phyloP scores from a whole-genome alignment of 2,329 filamentous ascomycete genomes.

The Leptographium flavum region DNA sequence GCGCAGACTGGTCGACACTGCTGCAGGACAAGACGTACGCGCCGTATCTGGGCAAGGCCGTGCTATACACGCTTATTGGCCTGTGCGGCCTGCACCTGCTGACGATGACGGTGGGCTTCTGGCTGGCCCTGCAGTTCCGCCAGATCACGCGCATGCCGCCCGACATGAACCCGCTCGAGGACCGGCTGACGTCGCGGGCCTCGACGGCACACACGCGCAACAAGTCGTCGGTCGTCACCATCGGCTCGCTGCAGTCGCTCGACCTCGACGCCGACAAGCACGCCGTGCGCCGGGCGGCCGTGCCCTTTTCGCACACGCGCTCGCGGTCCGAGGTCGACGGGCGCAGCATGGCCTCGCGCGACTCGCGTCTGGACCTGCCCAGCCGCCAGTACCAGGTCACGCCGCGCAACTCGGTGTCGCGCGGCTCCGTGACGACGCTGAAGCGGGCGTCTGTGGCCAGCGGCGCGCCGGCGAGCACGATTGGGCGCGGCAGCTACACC shows the following conservation, averaged over 20 bases:
- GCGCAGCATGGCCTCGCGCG: conserved; percentile 23
- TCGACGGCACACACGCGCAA: conserved; percentile 53
- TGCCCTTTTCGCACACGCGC: conserved; percentile 74
- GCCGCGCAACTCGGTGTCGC: conserved; percentile 22
- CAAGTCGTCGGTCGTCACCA: conserved; percentile 39
- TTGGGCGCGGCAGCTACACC: conserved; percentile 30
- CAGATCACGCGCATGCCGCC: conserved; percentile 73
- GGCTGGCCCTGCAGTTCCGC: conserved; percentile 64
- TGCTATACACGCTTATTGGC: conserved; percentile 53
- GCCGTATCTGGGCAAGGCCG: conserved; percentile 46
- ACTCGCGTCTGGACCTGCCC: conserved; percentile 40
- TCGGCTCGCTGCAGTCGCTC: conserved; percentile 18
- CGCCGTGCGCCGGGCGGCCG: conserved; percentile 31
- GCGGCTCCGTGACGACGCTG: conserved; percentile 20
- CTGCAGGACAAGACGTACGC: conserved; percentile 41
- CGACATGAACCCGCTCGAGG: conserved; percentile 89
- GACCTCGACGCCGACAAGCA: conserved; percentile 40
- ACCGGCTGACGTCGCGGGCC: conserved; percentile 60
- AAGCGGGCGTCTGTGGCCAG: conserved; percentile 30
- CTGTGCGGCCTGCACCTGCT: conserved; percentile 55
- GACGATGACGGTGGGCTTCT: conserved; percentile 57
- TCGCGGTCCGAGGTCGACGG: conserved; percentile 21
- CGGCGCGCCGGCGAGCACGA: conserved; percentile 6
- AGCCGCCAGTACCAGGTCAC: conserved; percentile 39
- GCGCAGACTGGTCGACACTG: conserved; percentile 50